Evolutionary conservation across 495 filamentous ascomycete genomes (phyloP), one percentile per base, ranked within the genome.

Genomic region (Pyrenula massariospora): DNA sequence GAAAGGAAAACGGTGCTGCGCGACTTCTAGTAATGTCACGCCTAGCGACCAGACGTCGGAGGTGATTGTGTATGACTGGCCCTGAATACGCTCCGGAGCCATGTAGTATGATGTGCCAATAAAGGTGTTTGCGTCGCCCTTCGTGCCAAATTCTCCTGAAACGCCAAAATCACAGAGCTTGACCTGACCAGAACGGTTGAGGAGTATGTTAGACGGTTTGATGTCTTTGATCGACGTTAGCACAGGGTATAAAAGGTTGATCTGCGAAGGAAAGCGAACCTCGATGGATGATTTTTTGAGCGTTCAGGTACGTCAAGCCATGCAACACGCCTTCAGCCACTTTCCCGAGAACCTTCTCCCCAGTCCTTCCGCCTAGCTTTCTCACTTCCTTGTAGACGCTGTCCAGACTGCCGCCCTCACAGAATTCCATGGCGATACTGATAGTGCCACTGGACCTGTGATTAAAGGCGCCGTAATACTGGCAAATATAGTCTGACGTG

Each of bases 21-120:
- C 93, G 53, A 98, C 94, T 77, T 98, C 93, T 47, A 98, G 83
- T 50, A 98, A 74, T 2, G 94, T 96, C 56, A 98, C 93, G 59
- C 93, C 93, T 11, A 95, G 82, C 12, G 89, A 95, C 93, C 93
- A 98, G 55, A 98, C 93, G 63, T 98, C 93, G 1, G 89, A 95
- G 1, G 91, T 98, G 70, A 98, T 98, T 55, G 94, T 98, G 69
- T 98, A 98, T 15, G 85, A 88, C 73, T 96, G 88, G 53, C 93
- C 93, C 1, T 91, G 96, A 69, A 98, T 98, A 50, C 93, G 86
- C 68, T 98, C 93, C 0, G 93, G 93, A 2, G 93, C 94, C 93
- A 98, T 98, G 74, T 98, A 98, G 70, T 97, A 97, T 20, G 89
- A 94, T 31, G 93, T 98, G 22, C 93, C 93, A 66, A 98, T 98